Evolutionary conservation across 169 alveolate genomes (phyloP).

Genomic region (Eimeria falciformis): DNA sequence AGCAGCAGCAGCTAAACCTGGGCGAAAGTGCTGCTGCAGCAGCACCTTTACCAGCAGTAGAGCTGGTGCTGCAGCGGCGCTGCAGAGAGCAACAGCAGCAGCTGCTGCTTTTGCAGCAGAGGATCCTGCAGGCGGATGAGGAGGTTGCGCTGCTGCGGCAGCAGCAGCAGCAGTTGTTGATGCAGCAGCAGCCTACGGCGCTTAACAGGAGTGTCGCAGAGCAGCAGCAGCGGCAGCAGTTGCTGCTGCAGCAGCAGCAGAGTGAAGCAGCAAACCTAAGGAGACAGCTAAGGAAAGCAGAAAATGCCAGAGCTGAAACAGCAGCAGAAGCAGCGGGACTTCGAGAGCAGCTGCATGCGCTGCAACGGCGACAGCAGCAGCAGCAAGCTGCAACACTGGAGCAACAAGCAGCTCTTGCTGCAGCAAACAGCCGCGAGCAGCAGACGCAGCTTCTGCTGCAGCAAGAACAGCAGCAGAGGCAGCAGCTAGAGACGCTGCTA

Average conservation of each 20-base stretch:
- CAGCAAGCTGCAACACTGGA: conserved; percentile 54
- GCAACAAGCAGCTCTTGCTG: conserved; percentile 67
- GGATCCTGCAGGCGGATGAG: conserved; percentile 54
- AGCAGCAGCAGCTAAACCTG: conserved; percentile 39
- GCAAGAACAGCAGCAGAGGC: conserved; percentile 62
- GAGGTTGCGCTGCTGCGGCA: conserved; percentile 55
- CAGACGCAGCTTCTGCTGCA: conserved; percentile 66
- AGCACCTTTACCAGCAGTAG: background rate
- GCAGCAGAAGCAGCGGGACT: conserved; percentile 63
- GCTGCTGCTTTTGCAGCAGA: conserved; percentile 70
- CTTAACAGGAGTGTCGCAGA: conserved; percentile 35
- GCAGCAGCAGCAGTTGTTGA: conserved; percentile 61
- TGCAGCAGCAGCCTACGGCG: background rate
- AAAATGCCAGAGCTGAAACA: conserved; percentile 31
- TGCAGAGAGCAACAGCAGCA: conserved; percentile 71
- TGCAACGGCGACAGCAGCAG: conserved; percentile 67
- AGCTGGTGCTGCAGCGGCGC: conserved; percentile 57
- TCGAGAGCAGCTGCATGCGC: conserved; percentile 46
- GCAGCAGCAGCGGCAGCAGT: conserved; percentile 65
- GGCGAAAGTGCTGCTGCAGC: conserved; percentile 25
- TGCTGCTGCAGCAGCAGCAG: conserved; percentile 66
- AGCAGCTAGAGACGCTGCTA: conserved; percentile 59
- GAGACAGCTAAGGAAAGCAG: conserved; percentile 35
- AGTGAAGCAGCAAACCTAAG: conserved; percentile 27
- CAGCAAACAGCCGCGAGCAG: conserved; percentile 32